Conservation (phyloP, 805 yeast genomes). For the Sporopachydermia quercuum region DNA sequence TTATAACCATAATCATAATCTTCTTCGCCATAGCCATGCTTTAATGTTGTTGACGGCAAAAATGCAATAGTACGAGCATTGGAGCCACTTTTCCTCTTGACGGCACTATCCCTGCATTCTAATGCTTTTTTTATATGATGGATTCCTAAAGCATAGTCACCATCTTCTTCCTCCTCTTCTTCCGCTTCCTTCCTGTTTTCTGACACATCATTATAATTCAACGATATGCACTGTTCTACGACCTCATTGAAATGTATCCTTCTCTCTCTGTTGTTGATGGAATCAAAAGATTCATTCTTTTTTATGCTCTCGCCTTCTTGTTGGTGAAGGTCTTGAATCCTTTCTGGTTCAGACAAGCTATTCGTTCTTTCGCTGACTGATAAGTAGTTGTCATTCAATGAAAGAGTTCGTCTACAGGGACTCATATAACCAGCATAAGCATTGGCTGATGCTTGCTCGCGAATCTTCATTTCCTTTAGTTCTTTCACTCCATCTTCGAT, state of each 20-base stretch:
- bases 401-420: not conserved
- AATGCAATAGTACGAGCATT: constrained; percentile 47
- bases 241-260: constrained; percentile 1
- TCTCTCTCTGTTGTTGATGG: not conserved
- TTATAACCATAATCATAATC: constrained; percentile 17
- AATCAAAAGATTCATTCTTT: not conserved
- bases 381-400: not conserved
- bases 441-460: too few relatives aligned
- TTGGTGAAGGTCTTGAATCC: not conserved
- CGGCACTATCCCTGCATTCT: too few relatives aligned
- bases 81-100: too few relatives aligned
- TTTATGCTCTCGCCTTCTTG: not conserved
- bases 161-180: too few relatives aligned
- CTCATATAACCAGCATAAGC: not conserved
- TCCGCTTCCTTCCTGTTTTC: too few relatives aligned
- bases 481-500: not conserved
- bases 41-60: constrained; percentile 58
- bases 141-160: too few relatives aligned
- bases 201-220: too few relatives aligned
- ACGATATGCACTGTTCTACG: constrained; percentile 4
- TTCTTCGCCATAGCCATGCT: constrained; percentile 51
- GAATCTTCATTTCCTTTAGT: not conserved
- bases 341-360: not conserved
- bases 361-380: not conserved
- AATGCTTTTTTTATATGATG: too few relatives aligned